These are phyloP conservation scores for Penicillium bialowiezense DNA, from an alignment of 495 filamentous ascomycete species.

Conservation along the genomic window DNA sequence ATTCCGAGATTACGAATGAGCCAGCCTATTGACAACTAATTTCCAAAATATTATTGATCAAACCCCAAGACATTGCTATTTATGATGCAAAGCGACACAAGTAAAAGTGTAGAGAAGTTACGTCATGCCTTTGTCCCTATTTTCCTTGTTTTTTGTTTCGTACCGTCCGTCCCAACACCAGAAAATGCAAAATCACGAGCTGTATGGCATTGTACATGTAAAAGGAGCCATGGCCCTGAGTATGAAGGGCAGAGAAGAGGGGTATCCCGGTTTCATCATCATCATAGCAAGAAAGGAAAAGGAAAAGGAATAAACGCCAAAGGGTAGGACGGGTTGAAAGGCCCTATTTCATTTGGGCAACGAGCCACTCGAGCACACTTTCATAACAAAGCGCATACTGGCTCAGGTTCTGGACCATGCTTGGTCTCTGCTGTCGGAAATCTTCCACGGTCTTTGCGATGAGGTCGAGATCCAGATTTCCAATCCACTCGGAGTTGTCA, in stretches of 20 bases:
- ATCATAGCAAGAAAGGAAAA: conserved; percentile 1
- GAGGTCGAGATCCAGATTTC: conserved; percentile 65
- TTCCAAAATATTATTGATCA: too few relatives aligned
- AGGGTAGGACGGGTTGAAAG: not conserved
- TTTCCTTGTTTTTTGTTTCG: not conserved
- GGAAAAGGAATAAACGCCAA: not conserved
- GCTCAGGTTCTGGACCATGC: conserved; percentile 94
- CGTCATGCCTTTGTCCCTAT: too few relatives aligned
- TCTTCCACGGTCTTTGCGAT: conserved; percentile 84
- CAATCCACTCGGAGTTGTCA: conserved; percentile 26
- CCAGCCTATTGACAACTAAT: too few relatives aligned
- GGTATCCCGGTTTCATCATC: conserved; percentile 6
- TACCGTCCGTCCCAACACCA: not conserved
- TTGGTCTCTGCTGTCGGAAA: conserved; percentile 81
- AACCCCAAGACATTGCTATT: too few relatives aligned
- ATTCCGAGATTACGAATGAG: too few relatives aligned
- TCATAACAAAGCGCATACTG: conserved; percentile 98
- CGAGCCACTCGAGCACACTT: conserved; percentile 86
- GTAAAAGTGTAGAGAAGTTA: not conserved
- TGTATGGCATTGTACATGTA: conserved; percentile 6
- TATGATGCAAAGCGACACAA: not conserved
- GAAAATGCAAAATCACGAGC: conserved; percentile 6
- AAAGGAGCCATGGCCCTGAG: conserved; percentile 1
- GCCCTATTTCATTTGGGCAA: conserved; percentile 38
- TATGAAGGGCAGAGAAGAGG: conserved; percentile 3